Percentiles rank a stretch among this genome's conserved stretches.
Conservation (phyloP, 1,284 basidiomycete species). For the Coriolopsis trogii region DNA sequence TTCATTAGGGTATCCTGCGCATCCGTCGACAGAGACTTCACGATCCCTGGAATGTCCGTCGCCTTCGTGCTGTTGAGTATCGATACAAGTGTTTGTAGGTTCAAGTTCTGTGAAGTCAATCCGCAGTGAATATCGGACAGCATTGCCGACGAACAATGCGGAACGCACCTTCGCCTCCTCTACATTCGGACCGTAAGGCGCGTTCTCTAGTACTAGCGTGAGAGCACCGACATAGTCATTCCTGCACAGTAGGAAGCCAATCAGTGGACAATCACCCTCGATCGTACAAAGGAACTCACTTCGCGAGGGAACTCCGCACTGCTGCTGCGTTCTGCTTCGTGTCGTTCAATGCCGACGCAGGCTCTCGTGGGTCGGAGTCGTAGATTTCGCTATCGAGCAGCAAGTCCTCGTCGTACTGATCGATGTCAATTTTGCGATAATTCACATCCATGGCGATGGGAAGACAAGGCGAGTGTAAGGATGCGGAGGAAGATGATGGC, state of each 20-base stretch:
- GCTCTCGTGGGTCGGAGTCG: constrained; percentile 83
- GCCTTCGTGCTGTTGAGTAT: constrained; percentile 96
- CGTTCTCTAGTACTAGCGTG: constrained; percentile 67
- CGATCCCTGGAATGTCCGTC: constrained; percentile 80
- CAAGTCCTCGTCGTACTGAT: constrained; percentile 91
- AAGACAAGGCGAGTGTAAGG: neutral
- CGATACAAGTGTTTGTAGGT: constrained; percentile 84
- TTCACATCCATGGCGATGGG: constrained; percentile 62
- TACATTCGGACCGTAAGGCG: constrained; percentile 84
- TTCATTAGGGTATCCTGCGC: constrained; percentile 97
- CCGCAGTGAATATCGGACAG: constrained; percentile 1
- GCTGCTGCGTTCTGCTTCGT: constrained; percentile 75
- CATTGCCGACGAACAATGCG: constrained; percentile 21
- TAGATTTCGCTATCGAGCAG: constrained; percentile 86
- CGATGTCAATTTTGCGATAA: constrained; percentile 95
- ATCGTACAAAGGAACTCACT: constrained; percentile 48
- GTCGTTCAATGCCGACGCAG: constrained; percentile 74
- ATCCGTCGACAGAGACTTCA: constrained; percentile 77
- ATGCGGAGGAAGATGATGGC: neutral
- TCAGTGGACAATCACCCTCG: neutral
- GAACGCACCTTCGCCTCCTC: constrained; percentile 84
- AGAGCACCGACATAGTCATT: constrained; percentile 80
- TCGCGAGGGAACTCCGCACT: constrained; percentile 75
- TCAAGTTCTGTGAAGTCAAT: constrained; percentile 59
- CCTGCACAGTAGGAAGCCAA: constrained; percentile 38